A percentile compares a stretch with the other conserved stretches of the same genome.
These are phyloP conservation scores for Lyophyllum semitale DNA, from an alignment of 768 basidiomycete species.

Conservation along the genomic window DNA sequence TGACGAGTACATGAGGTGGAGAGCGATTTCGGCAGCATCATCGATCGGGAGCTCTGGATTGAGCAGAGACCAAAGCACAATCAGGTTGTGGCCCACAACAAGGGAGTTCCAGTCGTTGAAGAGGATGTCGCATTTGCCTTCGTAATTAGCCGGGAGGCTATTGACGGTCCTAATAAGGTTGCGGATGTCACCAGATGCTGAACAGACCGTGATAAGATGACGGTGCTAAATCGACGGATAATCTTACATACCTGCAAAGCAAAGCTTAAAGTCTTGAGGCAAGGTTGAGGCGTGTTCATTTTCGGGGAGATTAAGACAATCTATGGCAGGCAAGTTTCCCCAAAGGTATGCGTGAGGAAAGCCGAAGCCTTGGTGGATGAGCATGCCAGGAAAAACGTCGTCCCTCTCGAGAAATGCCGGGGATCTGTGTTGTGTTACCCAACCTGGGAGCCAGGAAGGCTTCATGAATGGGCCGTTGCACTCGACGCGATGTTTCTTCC, in stretches of 20 bases:
- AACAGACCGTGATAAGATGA: not conserved
- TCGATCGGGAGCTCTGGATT: conserved; percentile 21
- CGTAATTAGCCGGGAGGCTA: conserved; percentile 22
- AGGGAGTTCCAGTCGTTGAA: conserved; percentile 23
- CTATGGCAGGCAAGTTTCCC: conserved; percentile 30
- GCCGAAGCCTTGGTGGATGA: conserved; percentile 6
- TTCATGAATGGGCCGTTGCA: conserved; percentile 29
- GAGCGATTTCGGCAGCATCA: conserved; percentile 31
- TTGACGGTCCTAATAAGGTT: conserved; percentile 32
- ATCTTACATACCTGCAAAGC: conserved; percentile 24
- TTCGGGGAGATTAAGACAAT: conserved; percentile 24
- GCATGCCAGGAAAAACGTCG: not conserved
- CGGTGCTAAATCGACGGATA: no score
- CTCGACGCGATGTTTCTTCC: conserved; percentile 27
- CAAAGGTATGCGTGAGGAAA: conserved; percentile 16
- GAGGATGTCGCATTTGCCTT: conserved; percentile 23
- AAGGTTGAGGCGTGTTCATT: conserved; percentile 20
- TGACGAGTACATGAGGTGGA: conserved; percentile 36
- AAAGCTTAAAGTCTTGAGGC: conserved; percentile 23
- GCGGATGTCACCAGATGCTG: conserved; percentile 30
- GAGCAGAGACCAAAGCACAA: conserved; percentile 28
- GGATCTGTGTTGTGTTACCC: conserved; percentile 19
- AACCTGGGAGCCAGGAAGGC: conserved; percentile 29
- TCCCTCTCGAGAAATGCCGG: not conserved
- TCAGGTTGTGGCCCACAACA: conserved; percentile 23